Conservation (phyloP, 1,284 basidiomycete species). For the Heterobasidion irregulare region DNA sequence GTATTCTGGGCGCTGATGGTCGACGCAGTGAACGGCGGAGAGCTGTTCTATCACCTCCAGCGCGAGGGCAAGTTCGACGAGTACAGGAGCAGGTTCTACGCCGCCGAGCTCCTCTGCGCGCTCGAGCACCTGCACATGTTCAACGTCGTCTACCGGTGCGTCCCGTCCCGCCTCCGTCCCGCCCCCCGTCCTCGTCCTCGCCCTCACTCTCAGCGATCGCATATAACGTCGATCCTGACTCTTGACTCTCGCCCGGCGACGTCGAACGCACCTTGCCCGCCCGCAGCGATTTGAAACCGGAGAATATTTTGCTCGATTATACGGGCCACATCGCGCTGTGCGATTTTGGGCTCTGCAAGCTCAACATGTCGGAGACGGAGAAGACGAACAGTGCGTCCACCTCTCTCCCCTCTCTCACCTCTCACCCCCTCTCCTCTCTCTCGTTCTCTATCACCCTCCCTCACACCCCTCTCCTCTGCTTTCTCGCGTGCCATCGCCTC, state of each 20-base stretch:
- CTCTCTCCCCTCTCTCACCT: background rate
- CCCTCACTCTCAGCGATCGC: background rate
- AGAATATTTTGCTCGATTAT: slow-evolving; percentile 96
- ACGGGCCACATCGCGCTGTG: slow-evolving; percentile 98
- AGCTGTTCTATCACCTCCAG: slow-evolving; percentile 97
- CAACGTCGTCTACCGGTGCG: slow-evolving; percentile 94
- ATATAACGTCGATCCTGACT: background rate
- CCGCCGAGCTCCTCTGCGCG: slow-evolving; percentile 90
- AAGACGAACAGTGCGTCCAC: slow-evolving; percentile 87
- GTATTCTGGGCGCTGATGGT: background rate
- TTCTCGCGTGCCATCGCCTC: too few species aligned
- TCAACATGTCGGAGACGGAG: slow-evolving; percentile 97
- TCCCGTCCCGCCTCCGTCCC: background rate
- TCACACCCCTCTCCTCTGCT: background rate
- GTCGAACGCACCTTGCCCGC: background rate
- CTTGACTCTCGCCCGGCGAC: background rate
- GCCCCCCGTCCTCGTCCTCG: too few species aligned
- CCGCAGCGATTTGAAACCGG: slow-evolving; percentile 86
- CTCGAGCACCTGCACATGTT: slow-evolving; percentile 96
- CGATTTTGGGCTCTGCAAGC: slow-evolving; percentile 98
- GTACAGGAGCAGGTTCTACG: slow-evolving; percentile 90
- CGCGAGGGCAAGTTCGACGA: slow-evolving; percentile 96
- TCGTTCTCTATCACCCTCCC: background rate
- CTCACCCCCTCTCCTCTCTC: background rate
- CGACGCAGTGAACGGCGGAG: slow-evolving; percentile 84